A percentile compares a stretch with the other conserved stretches of the same genome.
Evolutionary conservation across 169 alveolate genomes (phyloP).

Genomic region (Plasmodium malariae): DNA sequence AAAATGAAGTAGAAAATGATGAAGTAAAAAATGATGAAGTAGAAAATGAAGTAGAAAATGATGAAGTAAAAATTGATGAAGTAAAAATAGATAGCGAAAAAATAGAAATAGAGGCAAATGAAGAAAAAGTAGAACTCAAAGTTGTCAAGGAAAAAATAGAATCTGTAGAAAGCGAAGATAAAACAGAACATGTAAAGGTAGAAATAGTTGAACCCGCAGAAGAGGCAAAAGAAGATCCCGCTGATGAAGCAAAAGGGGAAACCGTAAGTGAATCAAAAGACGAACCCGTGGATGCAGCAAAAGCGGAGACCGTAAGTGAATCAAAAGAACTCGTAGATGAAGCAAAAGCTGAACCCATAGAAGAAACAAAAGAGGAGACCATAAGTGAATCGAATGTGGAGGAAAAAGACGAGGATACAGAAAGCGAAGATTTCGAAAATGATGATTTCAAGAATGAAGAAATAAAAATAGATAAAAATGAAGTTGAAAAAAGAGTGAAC

Average conservation of each 20-base stretch:
- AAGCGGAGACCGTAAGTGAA: not conserved
- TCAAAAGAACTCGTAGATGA: not conserved
- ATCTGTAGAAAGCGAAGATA: not conserved
- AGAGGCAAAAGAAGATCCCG: not conserved
- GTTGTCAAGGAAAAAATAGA: not conserved
- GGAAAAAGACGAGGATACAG: slow-evolving; percentile 58
- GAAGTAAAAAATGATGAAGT: not conserved
- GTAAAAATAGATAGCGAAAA: not conserved
- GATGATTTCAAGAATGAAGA: slow-evolving; percentile 83
- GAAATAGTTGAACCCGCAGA: not conserved
- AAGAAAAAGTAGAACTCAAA: not conserved
- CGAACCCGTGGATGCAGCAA: not conserved
- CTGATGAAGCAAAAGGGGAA: not conserved
- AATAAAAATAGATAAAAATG: slow-evolving; percentile 86
- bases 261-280: not conserved
- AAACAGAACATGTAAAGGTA: not conserved
- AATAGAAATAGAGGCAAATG: not conserved
- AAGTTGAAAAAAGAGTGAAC: slow-evolving; percentile 88
- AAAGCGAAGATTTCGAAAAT: slow-evolving; percentile 76
- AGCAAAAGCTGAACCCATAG: too few species aligned
- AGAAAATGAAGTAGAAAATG: not conserved
- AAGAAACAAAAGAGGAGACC: not conserved
- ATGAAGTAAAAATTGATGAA: not conserved
- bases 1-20: not conserved
- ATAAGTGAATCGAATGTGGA: not conserved